These are phyloP conservation scores for Debaryomyces sp. DNA, from an alignment of 1,139 yeast species.

Conservation along the genomic window DNA sequence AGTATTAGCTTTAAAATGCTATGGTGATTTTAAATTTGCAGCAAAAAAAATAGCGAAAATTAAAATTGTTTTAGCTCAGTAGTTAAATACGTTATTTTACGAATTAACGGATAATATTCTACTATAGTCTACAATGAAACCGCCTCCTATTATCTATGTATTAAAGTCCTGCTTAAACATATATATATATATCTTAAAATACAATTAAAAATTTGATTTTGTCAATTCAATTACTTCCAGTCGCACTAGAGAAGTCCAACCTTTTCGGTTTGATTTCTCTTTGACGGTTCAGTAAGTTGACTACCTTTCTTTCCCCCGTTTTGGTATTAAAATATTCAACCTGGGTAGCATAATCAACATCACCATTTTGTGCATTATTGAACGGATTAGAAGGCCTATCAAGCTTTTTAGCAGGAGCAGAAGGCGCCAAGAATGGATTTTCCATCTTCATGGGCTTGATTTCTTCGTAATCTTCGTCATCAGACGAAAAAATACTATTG, in stretches of 20 bases:
- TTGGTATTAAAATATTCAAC: slow-evolving; percentile 40
- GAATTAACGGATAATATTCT: not conserved
- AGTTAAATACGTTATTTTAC: too few species aligned
- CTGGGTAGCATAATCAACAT: slow-evolving; percentile 39
- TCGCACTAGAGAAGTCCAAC: slow-evolving; percentile 30
- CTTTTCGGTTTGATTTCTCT: slow-evolving; percentile 43
- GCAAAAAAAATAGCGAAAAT: not conserved
- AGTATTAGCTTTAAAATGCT: not conserved
- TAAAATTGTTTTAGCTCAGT: too few species aligned
- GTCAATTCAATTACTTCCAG: not conserved
- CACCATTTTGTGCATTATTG: not conserved
- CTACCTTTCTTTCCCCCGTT: slow-evolving; percentile 41
- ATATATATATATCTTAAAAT: not conserved
- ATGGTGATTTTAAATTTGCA: not conserved
- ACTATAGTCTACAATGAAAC: not conserved
- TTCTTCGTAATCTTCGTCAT: slow-evolving; percentile 25
- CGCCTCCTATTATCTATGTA: not conserved
- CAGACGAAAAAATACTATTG: slow-evolving; percentile 29
- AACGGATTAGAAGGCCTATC: slow-evolving; percentile 9
- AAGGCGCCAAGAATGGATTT: slow-evolving; percentile 1
- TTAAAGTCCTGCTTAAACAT: slow-evolving; percentile 6
- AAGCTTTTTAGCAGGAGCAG: not conserved
- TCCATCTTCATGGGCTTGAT: slow-evolving; percentile 4
- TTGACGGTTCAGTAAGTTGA: slow-evolving; percentile 37
- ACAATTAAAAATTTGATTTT: not conserved